phyloP scores from a whole-genome alignment of 768 basidiomycete genomes.

The Suillus luteus region DNA sequence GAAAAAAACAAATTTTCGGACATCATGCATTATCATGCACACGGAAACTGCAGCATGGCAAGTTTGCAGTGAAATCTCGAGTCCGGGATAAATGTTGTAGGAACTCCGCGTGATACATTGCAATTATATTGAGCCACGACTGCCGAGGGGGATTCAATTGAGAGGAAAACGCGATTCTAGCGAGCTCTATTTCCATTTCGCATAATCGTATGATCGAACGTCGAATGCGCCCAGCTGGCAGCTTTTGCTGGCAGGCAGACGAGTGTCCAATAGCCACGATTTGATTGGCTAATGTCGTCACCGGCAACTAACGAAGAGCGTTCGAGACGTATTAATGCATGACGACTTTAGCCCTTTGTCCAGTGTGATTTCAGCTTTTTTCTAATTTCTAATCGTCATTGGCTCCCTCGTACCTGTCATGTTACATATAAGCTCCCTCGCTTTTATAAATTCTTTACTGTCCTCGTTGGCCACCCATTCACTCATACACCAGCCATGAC shows the following conservation, averaged over 20 bases:
- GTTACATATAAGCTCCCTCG: neutral
- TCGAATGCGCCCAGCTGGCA: neutral
- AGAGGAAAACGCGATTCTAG: neutral
- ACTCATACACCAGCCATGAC: neutral
- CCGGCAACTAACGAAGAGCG: neutral
- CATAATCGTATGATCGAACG: neutral
- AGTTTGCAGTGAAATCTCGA: neutral
- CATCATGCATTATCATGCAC: neutral
- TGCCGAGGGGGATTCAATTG: too few relatives aligned
- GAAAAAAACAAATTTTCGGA: neutral
- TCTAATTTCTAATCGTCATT: neutral
- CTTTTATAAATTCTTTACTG: neutral
- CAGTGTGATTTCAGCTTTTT: neutral
- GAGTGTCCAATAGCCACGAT: neutral
- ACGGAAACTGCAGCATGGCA: neutral
- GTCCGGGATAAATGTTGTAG: neutral
- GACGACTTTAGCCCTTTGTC: slow-evolving; percentile 1
- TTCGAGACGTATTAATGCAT: neutral
- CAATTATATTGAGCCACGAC: too few relatives aligned
- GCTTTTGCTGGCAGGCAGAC: neutral
- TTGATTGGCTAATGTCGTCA: neutral
- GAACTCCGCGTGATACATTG: neutral
- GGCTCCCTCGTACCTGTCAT: neutral
- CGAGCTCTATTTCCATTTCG: neutral
- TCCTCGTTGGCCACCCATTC: neutral